Evolutionary conservation across 768 basidiomycete genomes (phyloP).

Genomic region (Scleroderma bovista): DNA sequence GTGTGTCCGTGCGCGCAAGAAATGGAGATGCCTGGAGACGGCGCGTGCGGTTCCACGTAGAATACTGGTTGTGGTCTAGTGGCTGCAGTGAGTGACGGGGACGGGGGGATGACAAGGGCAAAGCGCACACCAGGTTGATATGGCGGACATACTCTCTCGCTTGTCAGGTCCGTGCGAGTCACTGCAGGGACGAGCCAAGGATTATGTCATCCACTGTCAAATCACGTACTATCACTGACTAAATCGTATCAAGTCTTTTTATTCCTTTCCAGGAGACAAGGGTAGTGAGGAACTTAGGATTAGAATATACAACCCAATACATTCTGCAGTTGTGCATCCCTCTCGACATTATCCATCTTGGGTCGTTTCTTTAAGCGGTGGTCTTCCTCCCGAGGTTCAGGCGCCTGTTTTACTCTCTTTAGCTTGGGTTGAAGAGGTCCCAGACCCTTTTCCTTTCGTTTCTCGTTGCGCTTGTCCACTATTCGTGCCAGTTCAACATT

Average conservation of each 20-base stretch:
- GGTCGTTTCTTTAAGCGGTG: slow-evolving; percentile 5
- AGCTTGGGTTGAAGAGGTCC: slow-evolving; percentile 31
- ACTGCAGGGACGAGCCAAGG: background rate
- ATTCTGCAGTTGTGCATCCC: slow-evolving; percentile 28
- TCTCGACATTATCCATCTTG: slow-evolving; percentile 1
- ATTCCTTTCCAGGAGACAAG: too few relatives aligned
- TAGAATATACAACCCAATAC: slow-evolving; percentile 53
- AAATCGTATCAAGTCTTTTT: too few relatives aligned
- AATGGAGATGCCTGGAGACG: slow-evolving; percentile 47
- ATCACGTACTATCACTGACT: too few relatives aligned
- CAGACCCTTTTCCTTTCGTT: slow-evolving; percentile 54
- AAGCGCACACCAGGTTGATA: slow-evolving; percentile 37
- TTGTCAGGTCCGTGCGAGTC: too few relatives aligned
- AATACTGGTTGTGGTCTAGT: slow-evolving; percentile 47
- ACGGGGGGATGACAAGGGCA: background rate
- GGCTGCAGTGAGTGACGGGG: slow-evolving; percentile 3
- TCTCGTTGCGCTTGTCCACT: slow-evolving; percentile 72
- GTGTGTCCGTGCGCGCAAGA: slow-evolving; percentile 47
- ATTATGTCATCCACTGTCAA: background rate
- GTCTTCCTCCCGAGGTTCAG: slow-evolving; percentile 8
- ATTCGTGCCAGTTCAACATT: slow-evolving; percentile 92
- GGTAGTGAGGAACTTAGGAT: too few relatives aligned
- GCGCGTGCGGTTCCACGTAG: slow-evolving; percentile 54
- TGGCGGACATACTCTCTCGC: slow-evolving; percentile 19
- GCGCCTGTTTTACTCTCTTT: slow-evolving; percentile 16